Conservation (phyloP, 2,329 filamentous ascomycete species). For the Diaporthe ampelina region DNA sequence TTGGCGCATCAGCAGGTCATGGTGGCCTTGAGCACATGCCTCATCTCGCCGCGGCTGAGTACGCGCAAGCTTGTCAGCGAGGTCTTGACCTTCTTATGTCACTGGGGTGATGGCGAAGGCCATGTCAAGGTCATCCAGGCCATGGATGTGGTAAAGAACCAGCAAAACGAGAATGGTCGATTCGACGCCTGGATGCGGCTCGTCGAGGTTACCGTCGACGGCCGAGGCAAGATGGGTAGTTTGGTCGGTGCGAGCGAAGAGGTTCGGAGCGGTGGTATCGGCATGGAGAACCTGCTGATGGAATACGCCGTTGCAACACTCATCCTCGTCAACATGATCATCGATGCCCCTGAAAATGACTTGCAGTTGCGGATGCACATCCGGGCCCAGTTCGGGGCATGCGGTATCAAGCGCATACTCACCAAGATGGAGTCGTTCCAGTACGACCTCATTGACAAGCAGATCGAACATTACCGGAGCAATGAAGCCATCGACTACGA, state of each 20-base stretch:
- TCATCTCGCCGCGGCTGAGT: slow-evolving; percentile 89
- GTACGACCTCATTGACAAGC: slow-evolving; percentile 98
- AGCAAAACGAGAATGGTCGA: slow-evolving; percentile 91
- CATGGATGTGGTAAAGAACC: slow-evolving; percentile 89
- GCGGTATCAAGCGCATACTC: slow-evolving; percentile 93
- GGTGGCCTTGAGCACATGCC: slow-evolving; percentile 85
- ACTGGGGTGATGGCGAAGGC: slow-evolving; percentile 88
- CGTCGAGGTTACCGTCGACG: slow-evolving; percentile 96
- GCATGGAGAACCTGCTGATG: slow-evolving; percentile 99
- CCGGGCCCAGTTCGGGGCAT: slow-evolving; percentile 94
- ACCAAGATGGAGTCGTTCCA: slow-evolving; percentile 98
- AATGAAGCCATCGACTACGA: slow-evolving; percentile 99
- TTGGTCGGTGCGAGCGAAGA: slow-evolving; percentile 97
- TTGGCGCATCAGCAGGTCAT: slow-evolving; percentile 91
- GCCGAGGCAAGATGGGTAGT: slow-evolving; percentile 98
- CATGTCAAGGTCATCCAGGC: slow-evolving; percentile 95
- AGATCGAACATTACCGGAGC: slow-evolving; percentile 91
- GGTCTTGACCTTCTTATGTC: slow-evolving; percentile 94
- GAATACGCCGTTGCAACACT: slow-evolving; percentile 97
- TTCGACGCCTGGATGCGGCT: slow-evolving; percentile 99
- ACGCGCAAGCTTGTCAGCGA: slow-evolving; percentile 96
- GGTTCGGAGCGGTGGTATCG: slow-evolving; percentile 93
- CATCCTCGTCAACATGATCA: slow-evolving; percentile 95
- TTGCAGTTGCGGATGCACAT: slow-evolving; percentile 94
- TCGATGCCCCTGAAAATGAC: slow-evolving; percentile 91